Evolutionary conservation across 768 basidiomycete genomes (phyloP), one percentile per base, ranked within the genome.

Genomic region (Mycena amicta): DNA sequence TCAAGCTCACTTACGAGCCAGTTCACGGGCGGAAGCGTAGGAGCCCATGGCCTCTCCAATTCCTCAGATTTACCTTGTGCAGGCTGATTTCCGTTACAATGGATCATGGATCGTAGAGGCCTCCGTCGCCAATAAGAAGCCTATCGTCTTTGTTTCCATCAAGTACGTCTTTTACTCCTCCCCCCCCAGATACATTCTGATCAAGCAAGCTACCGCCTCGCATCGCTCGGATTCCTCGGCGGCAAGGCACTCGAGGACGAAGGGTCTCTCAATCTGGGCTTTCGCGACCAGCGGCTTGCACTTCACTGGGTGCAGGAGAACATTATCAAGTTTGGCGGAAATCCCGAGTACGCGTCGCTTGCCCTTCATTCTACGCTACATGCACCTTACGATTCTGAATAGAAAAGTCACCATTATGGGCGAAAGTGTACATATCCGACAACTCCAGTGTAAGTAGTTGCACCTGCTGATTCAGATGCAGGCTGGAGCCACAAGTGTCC

Each of bases 301-400:
- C 56, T 77, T 22, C 68, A 73, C 27, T 77, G 75, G 75, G 66
- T 74, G 4, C 68, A 71, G 46, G 63, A 71, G 43, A 70, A 75
- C 50, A 75, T 77, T 18, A 58, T 57, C 4, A 29, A 63, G 29
- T 71, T 73, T 53, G 71, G 69, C 2, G 70, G 69, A 1, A 51
- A 69, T 47, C 70, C 68, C 0, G 47, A 60, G 51, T 62, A 57
- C 20, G 66, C 11, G 33, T 69, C n/a, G 22, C 64, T 70, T 15
- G 62, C 72, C n/a, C 39, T 33, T 30, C 2, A 16, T 18, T 20
- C 3, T 16, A n/a, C 16, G 15, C 25, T 30, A 4, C 33, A 4
- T 18, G 2, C n/a, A 57, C 13, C 27, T 6, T 4, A 6, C 15
- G 29, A 16, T 3, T 41, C 22, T n/a, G n/a, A n/a, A 2, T 31